Evolutionary conservation across 2,329 filamentous ascomycete genomes (phyloP).

Genomic region (Lizonia empirigonia): DNA sequence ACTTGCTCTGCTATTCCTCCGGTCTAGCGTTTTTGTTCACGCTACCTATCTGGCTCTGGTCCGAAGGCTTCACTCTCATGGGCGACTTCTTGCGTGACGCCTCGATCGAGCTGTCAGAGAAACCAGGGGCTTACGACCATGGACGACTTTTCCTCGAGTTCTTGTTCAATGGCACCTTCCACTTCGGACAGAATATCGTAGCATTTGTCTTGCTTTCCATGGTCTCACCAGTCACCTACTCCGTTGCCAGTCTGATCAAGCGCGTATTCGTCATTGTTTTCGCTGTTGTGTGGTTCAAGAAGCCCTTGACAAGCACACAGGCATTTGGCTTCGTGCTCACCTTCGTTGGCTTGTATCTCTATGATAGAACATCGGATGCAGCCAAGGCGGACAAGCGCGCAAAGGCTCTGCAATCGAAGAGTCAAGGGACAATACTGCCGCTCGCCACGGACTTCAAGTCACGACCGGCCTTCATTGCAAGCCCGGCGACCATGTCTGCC

Average conservation of each 20-base stretch:
- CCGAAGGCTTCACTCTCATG: constrained; percentile 79
- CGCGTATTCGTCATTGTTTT: constrained; percentile 96
- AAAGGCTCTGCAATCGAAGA: constrained; percentile 66
- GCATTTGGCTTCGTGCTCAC: constrained; percentile 85
- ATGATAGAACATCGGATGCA: constrained; percentile 88
- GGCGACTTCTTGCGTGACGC: constrained; percentile 81
- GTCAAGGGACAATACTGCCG: constrained; percentile 69
- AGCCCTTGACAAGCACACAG: constrained; percentile 81
- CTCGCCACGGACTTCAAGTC: constrained; percentile 53
- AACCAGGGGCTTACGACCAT: constrained; percentile 73
- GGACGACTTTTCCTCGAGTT: constrained; percentile 76
- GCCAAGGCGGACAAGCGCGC: constrained; percentile 86
- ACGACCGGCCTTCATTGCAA: constrained; percentile 46
- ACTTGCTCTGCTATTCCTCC: constrained; percentile 95
- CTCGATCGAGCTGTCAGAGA: constrained; percentile 75
- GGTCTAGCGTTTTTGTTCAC: constrained; percentile 89
- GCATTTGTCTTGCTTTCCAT: constrained; percentile 91
- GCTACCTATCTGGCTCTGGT: constrained; percentile 89
- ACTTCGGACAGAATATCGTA: constrained; percentile 95
- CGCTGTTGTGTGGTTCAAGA: constrained; percentile 95
- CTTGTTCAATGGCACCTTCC: constrained; percentile 94
- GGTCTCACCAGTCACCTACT: constrained; percentile 96
- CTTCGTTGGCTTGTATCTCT: constrained; percentile 90
- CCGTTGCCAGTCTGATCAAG: constrained; percentile 93
- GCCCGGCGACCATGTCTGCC: constrained; percentile 46